phyloP scores from a whole-genome alignment of 306 rosid species.

The Cicer pinnatifidum region DNA sequence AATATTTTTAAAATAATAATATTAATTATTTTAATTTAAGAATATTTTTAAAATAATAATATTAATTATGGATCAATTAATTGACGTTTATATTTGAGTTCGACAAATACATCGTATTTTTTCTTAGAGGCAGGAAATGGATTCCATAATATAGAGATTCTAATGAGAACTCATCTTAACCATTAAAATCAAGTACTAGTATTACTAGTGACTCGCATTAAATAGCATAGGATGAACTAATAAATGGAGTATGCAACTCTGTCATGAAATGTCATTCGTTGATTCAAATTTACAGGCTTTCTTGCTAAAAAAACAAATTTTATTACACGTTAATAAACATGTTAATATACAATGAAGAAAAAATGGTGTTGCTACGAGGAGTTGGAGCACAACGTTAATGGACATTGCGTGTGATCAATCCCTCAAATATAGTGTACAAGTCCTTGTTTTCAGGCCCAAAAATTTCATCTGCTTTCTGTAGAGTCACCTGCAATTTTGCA shows the following conservation, averaged over 20 bases:
- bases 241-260: conserved; percentile 1
- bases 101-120: too few species aligned
- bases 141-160: too few species aligned
- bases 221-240: conserved; percentile 21
- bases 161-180: neutral
- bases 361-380: conserved; percentile 23
- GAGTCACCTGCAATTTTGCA: conserved; percentile 70
- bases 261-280: conserved; percentile 34
- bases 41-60: too few species aligned
- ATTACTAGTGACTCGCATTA: neutral
- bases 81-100: too few species aligned
- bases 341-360: conserved; percentile 39
- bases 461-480: conserved; percentile 84
- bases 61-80: too few species aligned
- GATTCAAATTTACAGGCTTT: conserved; percentile 39
- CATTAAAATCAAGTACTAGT: neutral
- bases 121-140: too few species aligned
- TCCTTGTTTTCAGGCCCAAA: conserved; percentile 93
- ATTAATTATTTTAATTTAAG: too few species aligned
- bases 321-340: conserved; percentile 37
- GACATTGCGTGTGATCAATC: conserved; percentile 78
- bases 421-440: conserved; percentile 78
- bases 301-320: neutral
- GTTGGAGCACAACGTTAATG: conserved; percentile 51
- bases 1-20: too few species aligned